Evolutionary conservation across 352 stramenopile species (phyloP).

Genomic region (Pythium phragmiticola): DNA sequence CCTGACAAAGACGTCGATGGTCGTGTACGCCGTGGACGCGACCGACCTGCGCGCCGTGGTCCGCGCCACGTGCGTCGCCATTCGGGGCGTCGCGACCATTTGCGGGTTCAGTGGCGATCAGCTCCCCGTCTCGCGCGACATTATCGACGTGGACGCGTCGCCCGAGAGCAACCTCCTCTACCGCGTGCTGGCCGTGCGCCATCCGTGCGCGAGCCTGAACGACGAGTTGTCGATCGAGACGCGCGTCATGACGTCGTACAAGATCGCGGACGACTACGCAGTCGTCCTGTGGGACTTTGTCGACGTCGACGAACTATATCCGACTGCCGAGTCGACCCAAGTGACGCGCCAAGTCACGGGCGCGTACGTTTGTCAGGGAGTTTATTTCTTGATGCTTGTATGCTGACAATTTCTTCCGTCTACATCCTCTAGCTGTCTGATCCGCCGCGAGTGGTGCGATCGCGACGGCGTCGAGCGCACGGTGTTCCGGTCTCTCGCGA

Average conservation of each 20-base stretch:
- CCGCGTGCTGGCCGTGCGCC: neutral
- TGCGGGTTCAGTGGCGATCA: constrained; percentile 25
- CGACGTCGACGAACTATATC: constrained; percentile 16
- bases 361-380: neutral
- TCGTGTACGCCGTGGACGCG: constrained; percentile 8
- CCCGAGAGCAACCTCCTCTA: constrained; percentile 3
- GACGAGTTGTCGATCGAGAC: constrained; percentile 12
- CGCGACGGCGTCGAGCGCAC: constrained; percentile 1
- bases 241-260: constrained; percentile 15
- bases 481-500: constrained; percentile 1
- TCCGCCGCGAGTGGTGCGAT: constrained; percentile 10
- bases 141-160: constrained; percentile 11
- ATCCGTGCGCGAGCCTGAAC: neutral
- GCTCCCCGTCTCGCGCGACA: constrained; percentile 15
- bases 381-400: neutral
- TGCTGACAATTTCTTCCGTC: neutral
- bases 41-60: constrained; percentile 15
- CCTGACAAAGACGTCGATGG: constrained; percentile 25
- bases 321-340: neutral
- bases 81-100: constrained; percentile 25
- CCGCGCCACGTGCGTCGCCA: constrained; percentile 23
- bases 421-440: constrained; percentile 4
- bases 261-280: constrained; percentile 3
- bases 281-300: constrained; percentile 21
- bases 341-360: constrained; percentile 6